phyloP scores from a whole-genome alignment of 2,329 filamentous ascomycete species.

The Aspergillus costaricaensis region DNA sequence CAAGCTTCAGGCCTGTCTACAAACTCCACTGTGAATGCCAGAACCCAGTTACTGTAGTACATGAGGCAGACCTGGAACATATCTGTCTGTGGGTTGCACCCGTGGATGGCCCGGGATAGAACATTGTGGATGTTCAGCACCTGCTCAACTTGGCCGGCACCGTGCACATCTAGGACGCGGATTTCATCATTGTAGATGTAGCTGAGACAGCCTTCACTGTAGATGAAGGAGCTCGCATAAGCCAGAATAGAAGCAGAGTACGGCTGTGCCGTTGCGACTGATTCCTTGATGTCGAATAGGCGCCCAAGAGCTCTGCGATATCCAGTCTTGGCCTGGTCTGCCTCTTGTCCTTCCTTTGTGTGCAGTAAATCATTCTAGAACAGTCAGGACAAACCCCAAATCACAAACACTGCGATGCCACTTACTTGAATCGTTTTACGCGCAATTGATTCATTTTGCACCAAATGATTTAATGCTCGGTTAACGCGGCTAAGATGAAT shows the following conservation, averaged over 20 bases:
- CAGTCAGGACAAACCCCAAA: constrained; percentile 16
- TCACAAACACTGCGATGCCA: neutral
- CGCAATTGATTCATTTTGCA: constrained; percentile 59
- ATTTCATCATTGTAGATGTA: constrained; percentile 59
- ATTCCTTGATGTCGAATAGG: constrained; percentile 61
- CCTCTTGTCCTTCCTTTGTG: constrained; percentile 49
- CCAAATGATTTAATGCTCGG: constrained; percentile 52
- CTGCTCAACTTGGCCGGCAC: constrained; percentile 52
- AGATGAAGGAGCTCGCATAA: constrained; percentile 63
- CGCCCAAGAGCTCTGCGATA: constrained; percentile 61
- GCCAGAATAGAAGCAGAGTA: constrained; percentile 63
- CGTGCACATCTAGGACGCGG: constrained; percentile 61
- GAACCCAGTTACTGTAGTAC: constrained; percentile 58
- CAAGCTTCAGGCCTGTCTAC: constrained; percentile 47
- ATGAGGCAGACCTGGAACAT: constrained; percentile 56
- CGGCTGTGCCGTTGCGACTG: constrained; percentile 63
- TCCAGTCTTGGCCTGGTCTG: constrained; percentile 36
- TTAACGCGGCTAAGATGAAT: constrained; percentile 59
- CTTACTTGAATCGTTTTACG: constrained; percentile 60
- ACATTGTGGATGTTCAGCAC: constrained; percentile 57
- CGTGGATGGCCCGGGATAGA: constrained; percentile 36
- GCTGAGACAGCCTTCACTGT: constrained; percentile 65
- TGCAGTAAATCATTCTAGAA: constrained; percentile 45
- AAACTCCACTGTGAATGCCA: constrained; percentile 60
- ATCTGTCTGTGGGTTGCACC: constrained; percentile 37